Percentiles rank a stretch among this genome's conserved stretches.
Evolutionary conservation across 2,329 filamentous ascomycete species (phyloP).

Genomic region (Chaetomiaceae sp.): DNA sequence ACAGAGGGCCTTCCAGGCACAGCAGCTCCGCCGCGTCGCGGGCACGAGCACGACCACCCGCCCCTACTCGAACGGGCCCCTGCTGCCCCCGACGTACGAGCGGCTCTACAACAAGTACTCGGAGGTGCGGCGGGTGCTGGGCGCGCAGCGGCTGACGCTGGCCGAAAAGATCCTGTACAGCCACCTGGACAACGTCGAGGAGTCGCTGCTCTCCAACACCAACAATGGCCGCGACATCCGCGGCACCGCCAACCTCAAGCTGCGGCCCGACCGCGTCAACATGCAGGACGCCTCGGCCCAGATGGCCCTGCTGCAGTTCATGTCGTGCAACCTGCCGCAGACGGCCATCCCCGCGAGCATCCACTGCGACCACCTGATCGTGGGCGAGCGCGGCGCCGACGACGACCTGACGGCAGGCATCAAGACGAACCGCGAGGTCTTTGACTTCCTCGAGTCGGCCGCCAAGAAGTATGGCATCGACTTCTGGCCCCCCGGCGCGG

Average conservation of each 20-base stretch:
- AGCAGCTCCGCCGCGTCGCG: conserved; percentile 28
- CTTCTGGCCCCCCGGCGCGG: conserved; percentile 90
- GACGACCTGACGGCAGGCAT: conserved; percentile 82
- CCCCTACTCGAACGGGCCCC: conserved; percentile 28
- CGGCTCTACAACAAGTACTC: conserved; percentile 74
- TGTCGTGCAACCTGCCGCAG: conserved; percentile 84
- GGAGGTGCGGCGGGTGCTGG: conserved; percentile 70
- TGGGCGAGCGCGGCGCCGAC: conserved; percentile 85
- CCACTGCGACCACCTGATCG: conserved; percentile 98
- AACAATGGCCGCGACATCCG: conserved; percentile 79
- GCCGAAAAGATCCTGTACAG: conserved; percentile 98
- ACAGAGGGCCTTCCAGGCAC: conserved; percentile 35
- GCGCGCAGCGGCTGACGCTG: conserved; percentile 66
- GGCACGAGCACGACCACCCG: too few species aligned
- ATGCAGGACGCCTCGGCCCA: conserved; percentile 99
- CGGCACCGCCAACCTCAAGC: conserved; percentile 86
- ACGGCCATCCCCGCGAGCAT: conserved; percentile 96
- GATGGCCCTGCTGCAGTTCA: conserved; percentile 98
- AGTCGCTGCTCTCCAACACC: conserved; percentile 77
- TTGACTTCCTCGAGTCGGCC: conserved; percentile 93
- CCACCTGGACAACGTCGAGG: conserved; percentile 84
- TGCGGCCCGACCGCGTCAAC: conserved; percentile 94
- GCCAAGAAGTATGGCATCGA: conserved; percentile 89
- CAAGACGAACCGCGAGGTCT: conserved; percentile 90
- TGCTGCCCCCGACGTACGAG: conserved; percentile 67